A percentile compares a stretch with the other conserved stretches of the same genome.
phyloP scores from a whole-genome alignment of 2,329 filamentous ascomycete genomes.

The Dothideomycetes sp. region DNA sequence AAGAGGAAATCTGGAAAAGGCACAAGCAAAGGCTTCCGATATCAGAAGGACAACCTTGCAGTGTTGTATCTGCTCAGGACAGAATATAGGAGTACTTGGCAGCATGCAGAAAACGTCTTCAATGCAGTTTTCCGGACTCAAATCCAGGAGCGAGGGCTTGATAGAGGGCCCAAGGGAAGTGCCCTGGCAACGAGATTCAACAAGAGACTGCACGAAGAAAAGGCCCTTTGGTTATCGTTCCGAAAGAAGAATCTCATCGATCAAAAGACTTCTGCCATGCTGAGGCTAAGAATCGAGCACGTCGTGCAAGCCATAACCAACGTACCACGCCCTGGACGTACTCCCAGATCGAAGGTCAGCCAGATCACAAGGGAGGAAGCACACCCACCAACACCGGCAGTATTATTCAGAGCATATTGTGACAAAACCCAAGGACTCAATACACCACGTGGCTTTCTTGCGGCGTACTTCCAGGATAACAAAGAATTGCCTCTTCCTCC shows the following conservation, averaged over 20 bases:
- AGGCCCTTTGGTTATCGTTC: no score
- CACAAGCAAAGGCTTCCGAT: neutral
- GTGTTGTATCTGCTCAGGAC: slow-evolving; percentile 1
- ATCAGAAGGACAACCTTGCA: neutral
- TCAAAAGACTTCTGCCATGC: no score
- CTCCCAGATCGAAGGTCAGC: neutral
- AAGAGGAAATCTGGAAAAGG: neutral
- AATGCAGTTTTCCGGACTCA: neutral
- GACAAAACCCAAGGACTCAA: no score
- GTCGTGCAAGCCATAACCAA: no score
- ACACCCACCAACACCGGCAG: neutral
- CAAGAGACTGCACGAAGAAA: neutral
- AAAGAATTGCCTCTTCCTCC: neutral
- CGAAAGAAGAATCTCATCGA: no score
- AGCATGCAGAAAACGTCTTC: neutral
- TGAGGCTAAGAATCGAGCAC: no score
- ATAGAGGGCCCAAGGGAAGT: neutral
- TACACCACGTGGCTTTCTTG: no score
- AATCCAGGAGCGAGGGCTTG: neutral
- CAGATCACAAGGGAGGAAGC: neutral
- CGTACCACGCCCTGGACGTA: no score
- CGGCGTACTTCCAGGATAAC: neutral
- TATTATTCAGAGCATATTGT: neutral
- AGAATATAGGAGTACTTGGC: neutral
- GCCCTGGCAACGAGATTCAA: neutral